Conservation (phyloP, 805 yeast species). For the Metschnikowia cubensis region DNA sequence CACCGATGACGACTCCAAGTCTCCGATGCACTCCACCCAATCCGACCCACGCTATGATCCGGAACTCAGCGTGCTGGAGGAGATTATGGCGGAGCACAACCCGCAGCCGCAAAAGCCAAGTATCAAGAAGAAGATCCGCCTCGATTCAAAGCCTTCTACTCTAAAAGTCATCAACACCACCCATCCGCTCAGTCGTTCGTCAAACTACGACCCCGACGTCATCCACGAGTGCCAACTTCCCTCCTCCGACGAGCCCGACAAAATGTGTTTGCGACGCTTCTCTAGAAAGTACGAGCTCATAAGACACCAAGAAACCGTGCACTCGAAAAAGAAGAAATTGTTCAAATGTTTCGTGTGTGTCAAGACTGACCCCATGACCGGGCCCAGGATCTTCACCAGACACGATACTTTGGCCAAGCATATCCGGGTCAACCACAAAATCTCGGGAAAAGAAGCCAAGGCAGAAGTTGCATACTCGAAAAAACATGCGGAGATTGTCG, state of each 20-base stretch:
- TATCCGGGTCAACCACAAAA: constrained; percentile 49
- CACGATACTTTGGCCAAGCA: constrained; percentile 94
- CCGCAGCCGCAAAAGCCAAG: neutral
- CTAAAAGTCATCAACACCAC: constrained; percentile 27
- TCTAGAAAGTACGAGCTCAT: constrained; percentile 81
- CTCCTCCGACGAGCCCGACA: constrained; percentile 40
- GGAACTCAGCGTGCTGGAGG: neutral
- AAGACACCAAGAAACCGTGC: constrained; percentile 95
- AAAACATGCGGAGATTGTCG: constrained; percentile 45
- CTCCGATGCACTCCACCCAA: neutral
- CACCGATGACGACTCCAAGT: constrained; percentile 8
- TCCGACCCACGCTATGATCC: neutral
- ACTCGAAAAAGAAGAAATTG: constrained; percentile 79
- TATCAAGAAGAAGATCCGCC: constrained; percentile 16
- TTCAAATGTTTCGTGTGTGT: constrained; percentile 88
- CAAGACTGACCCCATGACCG: constrained; percentile 51
- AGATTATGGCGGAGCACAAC: neutral
- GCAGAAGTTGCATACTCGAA: constrained; percentile 45
- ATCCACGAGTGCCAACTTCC: constrained; percentile 45
- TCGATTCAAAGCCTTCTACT: constrained; percentile 24
- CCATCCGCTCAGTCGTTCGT: constrained; percentile 26
- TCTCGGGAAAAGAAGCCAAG: constrained; percentile 45
- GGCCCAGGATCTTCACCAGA: constrained; percentile 80
- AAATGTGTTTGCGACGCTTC: constrained; percentile 39
- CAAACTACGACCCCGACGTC: constrained; percentile 46